phyloP scores from a whole-genome alignment of 73 alveolate genomes.

The Strombidium stylifer region DNA sequence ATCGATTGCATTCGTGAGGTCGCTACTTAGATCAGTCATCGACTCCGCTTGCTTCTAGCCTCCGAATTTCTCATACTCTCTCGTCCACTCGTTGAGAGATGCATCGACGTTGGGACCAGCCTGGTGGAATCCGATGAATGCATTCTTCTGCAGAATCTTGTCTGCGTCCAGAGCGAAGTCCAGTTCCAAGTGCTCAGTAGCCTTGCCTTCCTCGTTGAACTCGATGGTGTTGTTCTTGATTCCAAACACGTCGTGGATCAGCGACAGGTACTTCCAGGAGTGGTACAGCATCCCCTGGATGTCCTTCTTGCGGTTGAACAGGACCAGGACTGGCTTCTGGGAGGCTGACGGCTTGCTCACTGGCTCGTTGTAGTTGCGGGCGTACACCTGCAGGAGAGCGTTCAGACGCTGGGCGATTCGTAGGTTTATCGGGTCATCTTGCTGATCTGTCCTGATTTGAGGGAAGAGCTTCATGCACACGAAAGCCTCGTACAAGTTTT shows the following conservation, averaged over 20 bases:
- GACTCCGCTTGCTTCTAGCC: slow-evolving; percentile 35
- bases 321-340: slow-evolving; percentile 35
- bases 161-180: slow-evolving; percentile 48
- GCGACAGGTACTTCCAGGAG: slow-evolving; percentile 56
- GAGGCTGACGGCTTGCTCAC: background rate
- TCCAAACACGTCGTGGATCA: slow-evolving; percentile 44
- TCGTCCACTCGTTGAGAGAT: slow-evolving; percentile 44
- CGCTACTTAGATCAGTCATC: too few relatives aligned
- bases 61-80: slow-evolving; percentile 45
- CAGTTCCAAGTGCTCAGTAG: slow-evolving; percentile 38
- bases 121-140: slow-evolving; percentile 39
- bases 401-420: too few relatives aligned
- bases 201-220: slow-evolving; percentile 28
- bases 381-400: too few relatives aligned
- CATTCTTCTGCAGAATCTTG: slow-evolving; percentile 32
- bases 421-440: too few relatives aligned
- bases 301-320: slow-evolving; percentile 46
- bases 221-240: slow-evolving; percentile 35
- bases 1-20: slow-evolving; percentile 53
- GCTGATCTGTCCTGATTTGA: too few relatives aligned
- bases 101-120: slow-evolving; percentile 57
- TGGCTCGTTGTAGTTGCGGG: background rate
- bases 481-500: slow-evolving; percentile 28
- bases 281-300: slow-evolving; percentile 49
- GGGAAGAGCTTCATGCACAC: background rate